These are phyloP conservation scores for Colletotrichum sidae DNA, from an alignment of 2,329 filamentous ascomycete genomes.

Conservation along the genomic window DNA sequence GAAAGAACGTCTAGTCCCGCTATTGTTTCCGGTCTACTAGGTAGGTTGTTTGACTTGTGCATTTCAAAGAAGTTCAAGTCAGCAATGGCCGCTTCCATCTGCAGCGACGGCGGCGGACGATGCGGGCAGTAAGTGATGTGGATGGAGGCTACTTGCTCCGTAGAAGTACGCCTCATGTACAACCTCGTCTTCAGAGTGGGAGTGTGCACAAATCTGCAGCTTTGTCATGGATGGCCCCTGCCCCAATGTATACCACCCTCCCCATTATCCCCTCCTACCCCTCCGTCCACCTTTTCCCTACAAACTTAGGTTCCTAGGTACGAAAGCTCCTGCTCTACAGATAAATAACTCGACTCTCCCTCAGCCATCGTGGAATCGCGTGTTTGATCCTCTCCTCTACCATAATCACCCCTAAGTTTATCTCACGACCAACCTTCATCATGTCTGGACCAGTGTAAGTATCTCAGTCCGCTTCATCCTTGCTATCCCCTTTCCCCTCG, in stretches of 20 bases:
- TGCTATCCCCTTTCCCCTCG: conserved; percentile 20
- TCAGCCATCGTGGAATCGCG: conserved; percentile 24
- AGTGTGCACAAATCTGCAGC: conserved; percentile 23
- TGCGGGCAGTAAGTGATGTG: too few relatives aligned
- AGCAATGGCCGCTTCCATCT: conserved; percentile 13
- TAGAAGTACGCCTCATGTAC: too few relatives aligned
- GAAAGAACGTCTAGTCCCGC: conserved; percentile 15
- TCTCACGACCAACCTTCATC: conserved; percentile 47
- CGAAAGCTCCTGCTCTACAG: conserved; percentile 36
- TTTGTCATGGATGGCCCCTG: conserved; percentile 34
- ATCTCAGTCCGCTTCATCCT: conserved; percentile 41
- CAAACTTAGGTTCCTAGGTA: conserved; percentile 36
- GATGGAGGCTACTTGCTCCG: too few relatives aligned
- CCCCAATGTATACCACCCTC: conserved; percentile 31
- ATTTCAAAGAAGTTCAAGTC: conserved; percentile 9
- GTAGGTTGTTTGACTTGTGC: conserved; percentile 4
- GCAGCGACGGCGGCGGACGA: conserved; percentile 17
- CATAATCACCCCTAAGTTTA: conserved; percentile 24
- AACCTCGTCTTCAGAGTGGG: conserved; percentile 5
- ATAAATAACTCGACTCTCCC: conserved; percentile 39
- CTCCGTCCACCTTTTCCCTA: conserved; percentile 37
- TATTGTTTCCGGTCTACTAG: conserved; percentile 20
- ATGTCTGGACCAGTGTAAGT: conserved; percentile 79
- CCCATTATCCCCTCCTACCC: conserved; percentile 29
- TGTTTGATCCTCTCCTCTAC: conserved; percentile 29